Evolutionary conservation across 306 rosid genomes (phyloP), one percentile per base, ranked within the genome.

Genomic region (Malus orientalis): DNA sequence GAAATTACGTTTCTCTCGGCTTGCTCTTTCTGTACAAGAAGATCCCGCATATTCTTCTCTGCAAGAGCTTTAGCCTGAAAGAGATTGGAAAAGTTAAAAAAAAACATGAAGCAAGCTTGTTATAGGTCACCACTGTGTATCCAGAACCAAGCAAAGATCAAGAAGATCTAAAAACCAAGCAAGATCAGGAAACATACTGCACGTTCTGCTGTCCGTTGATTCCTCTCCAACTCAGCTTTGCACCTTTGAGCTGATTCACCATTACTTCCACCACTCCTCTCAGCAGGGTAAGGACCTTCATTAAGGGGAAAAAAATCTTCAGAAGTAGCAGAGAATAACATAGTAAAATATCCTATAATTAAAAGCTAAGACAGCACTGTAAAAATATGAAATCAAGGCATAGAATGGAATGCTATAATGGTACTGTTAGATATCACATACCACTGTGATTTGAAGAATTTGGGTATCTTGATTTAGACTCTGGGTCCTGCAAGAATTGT

Each of bases 21-120:
- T 81, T 94, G 96, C 85, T 94, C 97, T 80, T 83, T 89, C 82
- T 87, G 98, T 70, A 83, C 86, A 64, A 89, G 96, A 73, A 81
- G 58, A 79, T 94, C 98, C 14, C 93, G 97, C 83, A 80, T 83
- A 83, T 89, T 92, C 91, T 94, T 94, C 80, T 94, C 98, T 12
- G 89, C 91, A n/a, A 94, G 93, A 80, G 97, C 98, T 83, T 87
- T 88, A 42, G 90, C 93, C 98, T 94, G 93, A 79, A 82, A 27
- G 42, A 66, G 63, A 65, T 64, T 44, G 65, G 78, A 69, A 77
- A 80, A 61, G 75, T 25, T 25, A 66, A 76, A 81, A 76, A 79
- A 81, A 5, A 27, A 29, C 67, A 85, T 81, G 54, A 81, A 74
- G 83, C 62, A 70, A 70, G 72, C 82, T 45, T 51, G 45, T 79